phyloP scores from a whole-genome alignment of 306 rosid species.

The Sechiopsis laciniata region DNA sequence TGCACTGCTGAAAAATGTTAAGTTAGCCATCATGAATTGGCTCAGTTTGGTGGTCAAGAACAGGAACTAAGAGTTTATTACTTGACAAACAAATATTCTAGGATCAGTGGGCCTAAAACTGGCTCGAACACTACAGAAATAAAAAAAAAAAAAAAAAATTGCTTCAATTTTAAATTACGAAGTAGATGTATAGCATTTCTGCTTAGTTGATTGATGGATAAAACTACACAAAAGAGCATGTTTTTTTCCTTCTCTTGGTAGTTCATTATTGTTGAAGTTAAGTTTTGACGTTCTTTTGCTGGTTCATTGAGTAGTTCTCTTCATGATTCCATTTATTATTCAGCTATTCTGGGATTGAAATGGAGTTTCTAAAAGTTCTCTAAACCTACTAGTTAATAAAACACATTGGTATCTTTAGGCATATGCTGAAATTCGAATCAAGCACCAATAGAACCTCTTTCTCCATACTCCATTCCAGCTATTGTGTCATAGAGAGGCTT shows the following conservation, averaged over 20 bases:
- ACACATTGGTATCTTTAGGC: background rate
- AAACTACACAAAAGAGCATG: background rate
- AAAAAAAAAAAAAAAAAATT: too few species aligned
- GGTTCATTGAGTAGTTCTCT: background rate
- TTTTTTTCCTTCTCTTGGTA: background rate
- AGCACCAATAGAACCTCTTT: background rate
- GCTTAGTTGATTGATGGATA: background rate
- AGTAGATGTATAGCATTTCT: background rate
- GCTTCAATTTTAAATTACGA: background rate
- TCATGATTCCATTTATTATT: background rate
- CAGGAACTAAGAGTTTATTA: too few species aligned
- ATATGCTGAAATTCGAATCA: background rate
- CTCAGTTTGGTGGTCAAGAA: too few species aligned
- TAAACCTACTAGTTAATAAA: background rate
- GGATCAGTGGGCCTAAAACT: too few species aligned
- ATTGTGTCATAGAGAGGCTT: constrained; percentile 50
- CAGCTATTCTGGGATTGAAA: background rate
- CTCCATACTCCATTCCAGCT: constrained; percentile 32
- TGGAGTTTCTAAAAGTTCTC: background rate
- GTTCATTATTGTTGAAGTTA: background rate
- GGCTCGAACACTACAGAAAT: too few species aligned
- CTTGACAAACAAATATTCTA: too few species aligned
- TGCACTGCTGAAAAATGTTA: too few species aligned
- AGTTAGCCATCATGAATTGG: too few species aligned
- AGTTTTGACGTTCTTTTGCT: background rate